A percentile compares a stretch with the other conserved stretches of the same genome.
Evolutionary conservation across 371 early-diverging fungal genomes (phyloP).

Genomic region (Mortierella sp.): DNA sequence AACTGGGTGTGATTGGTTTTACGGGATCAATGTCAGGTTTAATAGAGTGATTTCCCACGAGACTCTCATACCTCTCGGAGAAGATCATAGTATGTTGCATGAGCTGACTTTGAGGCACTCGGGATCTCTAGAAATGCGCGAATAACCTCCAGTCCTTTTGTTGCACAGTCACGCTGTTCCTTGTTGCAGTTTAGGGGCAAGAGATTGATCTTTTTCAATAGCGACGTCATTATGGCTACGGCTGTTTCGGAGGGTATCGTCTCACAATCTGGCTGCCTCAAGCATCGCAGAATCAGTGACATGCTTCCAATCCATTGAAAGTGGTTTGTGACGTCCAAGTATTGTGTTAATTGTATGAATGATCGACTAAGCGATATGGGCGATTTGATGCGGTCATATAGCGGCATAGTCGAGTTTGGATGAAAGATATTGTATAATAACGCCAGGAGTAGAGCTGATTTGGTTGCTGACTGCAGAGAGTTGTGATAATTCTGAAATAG

Average conservation of each 20-base stretch:
- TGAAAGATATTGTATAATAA: constrained; percentile 54
- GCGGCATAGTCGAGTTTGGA: constrained; percentile 43
- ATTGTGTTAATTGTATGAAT: constrained; percentile 49
- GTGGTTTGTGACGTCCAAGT: constrained; percentile 50
- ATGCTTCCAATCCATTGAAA: constrained; percentile 54
- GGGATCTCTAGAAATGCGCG: constrained; percentile 46
- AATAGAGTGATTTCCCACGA: not conserved
- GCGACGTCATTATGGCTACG: constrained; percentile 39
- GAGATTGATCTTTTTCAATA: constrained; percentile 53
- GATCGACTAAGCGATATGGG: constrained; percentile 43
- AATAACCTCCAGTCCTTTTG: constrained; percentile 52
- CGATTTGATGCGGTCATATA: constrained; percentile 49
- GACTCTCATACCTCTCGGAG: constrained; percentile 50
- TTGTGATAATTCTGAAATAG: constrained; percentile 41
- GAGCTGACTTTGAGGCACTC: constrained; percentile 37
- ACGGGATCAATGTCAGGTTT: not conserved
- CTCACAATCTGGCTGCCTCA: constrained; percentile 54
- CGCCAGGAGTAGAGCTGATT: constrained; percentile 38
- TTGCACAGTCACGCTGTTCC: constrained; percentile 49
- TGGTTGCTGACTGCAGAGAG: constrained; percentile 40
- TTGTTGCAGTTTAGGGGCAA: constrained; percentile 41
- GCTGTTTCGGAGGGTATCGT: constrained; percentile 45
- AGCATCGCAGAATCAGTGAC: constrained; percentile 43
- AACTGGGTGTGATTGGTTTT: not conserved
- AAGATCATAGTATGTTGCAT: constrained; percentile 54